Evolutionary conservation across 768 basidiomycete species (phyloP).

Genomic region (Fomitopsis serialis): DNA sequence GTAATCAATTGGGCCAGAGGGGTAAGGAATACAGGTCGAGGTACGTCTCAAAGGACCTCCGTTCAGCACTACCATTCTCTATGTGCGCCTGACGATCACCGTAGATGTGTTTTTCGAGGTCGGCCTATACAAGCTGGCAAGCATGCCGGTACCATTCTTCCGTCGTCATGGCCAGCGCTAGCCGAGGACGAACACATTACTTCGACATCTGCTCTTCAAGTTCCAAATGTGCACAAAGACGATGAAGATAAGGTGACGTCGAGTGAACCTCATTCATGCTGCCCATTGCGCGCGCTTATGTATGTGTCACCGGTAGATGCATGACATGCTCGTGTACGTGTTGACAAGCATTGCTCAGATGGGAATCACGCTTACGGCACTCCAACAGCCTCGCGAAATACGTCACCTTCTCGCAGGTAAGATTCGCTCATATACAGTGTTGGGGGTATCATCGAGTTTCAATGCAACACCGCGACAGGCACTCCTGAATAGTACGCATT

Average conservation of each 20-base stretch:
- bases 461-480: no score
- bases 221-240: slow-evolving; percentile 37
- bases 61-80: no score
- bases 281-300: no score
- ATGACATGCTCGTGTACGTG: slow-evolving; percentile 53
- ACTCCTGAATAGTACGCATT: slow-evolving; percentile 31
- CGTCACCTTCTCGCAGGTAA: slow-evolving; percentile 22
- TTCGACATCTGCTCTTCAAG: no score
- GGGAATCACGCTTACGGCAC: no score
- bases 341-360: no score
- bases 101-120: slow-evolving; percentile 42
- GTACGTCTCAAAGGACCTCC: slow-evolving; percentile 29
- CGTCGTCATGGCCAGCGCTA: slow-evolving; percentile 43
- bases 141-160: slow-evolving; percentile 31
- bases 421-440: no score
- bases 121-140: slow-evolving; percentile 27
- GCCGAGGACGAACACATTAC: no score
- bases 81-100: not conserved
- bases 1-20: slow-evolving; percentile 31
- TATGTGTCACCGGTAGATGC: no score
- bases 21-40: slow-evolving; percentile 48
- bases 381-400: slow-evolving; percentile 21
- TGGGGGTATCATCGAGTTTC: no score
- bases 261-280: no score
- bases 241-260: slow-evolving; percentile 44